phyloP scores from a whole-genome alignment of 805 yeast species.

The Schwanniomyces pseudopolymorphus region DNA sequence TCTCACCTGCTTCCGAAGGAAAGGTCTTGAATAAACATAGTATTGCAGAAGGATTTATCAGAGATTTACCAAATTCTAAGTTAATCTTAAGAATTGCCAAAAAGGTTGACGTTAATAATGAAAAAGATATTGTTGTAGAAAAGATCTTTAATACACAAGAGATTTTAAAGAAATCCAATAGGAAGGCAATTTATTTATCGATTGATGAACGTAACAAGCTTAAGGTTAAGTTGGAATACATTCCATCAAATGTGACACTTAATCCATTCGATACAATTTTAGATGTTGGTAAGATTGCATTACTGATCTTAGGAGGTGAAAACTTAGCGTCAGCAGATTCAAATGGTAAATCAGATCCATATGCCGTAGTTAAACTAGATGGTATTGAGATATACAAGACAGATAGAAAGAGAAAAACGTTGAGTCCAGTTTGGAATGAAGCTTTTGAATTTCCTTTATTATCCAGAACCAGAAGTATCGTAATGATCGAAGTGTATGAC shows the following conservation, averaged over 20 bases:
- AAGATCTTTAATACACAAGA: constrained; percentile 50
- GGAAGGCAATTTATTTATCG: constrained; percentile 45
- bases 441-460: constrained; percentile 55
- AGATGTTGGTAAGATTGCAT: constrained; percentile 64
- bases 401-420: constrained; percentile 60
- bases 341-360: constrained; percentile 80
- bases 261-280: constrained; percentile 59
- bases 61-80: constrained; percentile 67
- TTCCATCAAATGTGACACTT: constrained; percentile 56
- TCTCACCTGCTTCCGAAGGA: constrained; percentile 49
- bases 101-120: constrained; percentile 45
- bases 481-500: constrained; percentile 57
- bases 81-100: constrained; percentile 58
- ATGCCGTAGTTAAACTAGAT: constrained; percentile 51
- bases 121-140: constrained; percentile 53
- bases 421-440: constrained; percentile 80
- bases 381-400: constrained; percentile 57
- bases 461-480: constrained; percentile 57
- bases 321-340: constrained; percentile 59
- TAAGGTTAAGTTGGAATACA: constrained; percentile 53
- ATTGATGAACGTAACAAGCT: constrained; percentile 42
- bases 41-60: constrained; percentile 59
- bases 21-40: constrained; percentile 44
- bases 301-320: constrained; percentile 58
- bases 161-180: constrained; percentile 49